Base-by-base conservation (phyloP, 1,139 yeast species). In the Pichia sp. region DNA sequence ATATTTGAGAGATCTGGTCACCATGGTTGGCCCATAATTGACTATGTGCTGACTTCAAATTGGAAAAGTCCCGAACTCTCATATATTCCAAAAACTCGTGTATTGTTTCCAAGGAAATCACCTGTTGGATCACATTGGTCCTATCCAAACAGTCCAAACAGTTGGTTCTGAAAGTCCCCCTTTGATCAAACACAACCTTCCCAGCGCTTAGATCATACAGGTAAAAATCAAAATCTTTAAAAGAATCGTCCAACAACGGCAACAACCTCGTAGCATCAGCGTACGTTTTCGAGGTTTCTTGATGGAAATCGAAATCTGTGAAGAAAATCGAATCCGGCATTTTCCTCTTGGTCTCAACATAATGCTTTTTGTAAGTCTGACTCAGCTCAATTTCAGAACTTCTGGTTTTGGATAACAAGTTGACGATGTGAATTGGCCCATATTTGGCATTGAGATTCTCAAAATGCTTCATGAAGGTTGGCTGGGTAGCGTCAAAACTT, bases 1-100 rank as follows among this genome's bases (percentile, higher is more conserved):
- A 94, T 31, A 92, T 92, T 61, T 88, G 97, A 1, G 97, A 88
- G 8, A 94, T 77, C 49, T 94, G 96, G 64, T 94, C 98, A 40
- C 98, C 99, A 62, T 92, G 90, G 63, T 94, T 97, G 0, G 98
- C 99, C 98, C 98, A 94, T 27, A 92, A 66, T 4, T 82, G 71
- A 55, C 88, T 85, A 58, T 90, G 97, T 49, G 75, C 79, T 37
- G 65, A 61, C 60, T 80, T 72, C 39, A 85, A 65, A 27, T 80
- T 92, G 8, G 64, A 60, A 39, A 54, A 66, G 54, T 53, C 66
- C 29, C 66, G 66, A 32, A 60, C 62, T 33, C 60, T 58, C 47
- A 65, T 64, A 43, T 64, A 60, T 45, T 73, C 71, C 39, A 87
- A 60, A 52, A 87, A 83, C 46, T 77, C 68, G 48, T 83, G 81